These are phyloP conservation scores for Aspergillus flavus DNA, from an alignment of 2,329 filamentous ascomycete species.

Conservation along the genomic window DNA sequence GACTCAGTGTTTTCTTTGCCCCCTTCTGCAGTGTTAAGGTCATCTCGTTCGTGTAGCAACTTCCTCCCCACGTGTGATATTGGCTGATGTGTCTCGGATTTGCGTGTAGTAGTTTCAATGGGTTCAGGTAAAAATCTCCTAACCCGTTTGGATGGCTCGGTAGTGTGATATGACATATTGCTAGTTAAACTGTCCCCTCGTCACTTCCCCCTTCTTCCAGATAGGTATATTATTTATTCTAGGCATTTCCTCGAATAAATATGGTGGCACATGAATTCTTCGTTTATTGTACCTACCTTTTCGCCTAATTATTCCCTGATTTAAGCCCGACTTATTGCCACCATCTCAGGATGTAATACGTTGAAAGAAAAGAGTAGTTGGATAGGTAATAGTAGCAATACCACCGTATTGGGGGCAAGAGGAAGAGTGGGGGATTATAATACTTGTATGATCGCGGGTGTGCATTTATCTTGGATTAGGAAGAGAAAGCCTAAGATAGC, in stretches of 20 bases:
- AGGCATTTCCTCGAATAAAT: background rate
- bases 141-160: slow-evolving; percentile 7
- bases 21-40: background rate
- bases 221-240: background rate
- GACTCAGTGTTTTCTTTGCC: background rate
- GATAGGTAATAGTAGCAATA: background rate
- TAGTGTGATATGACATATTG: slow-evolving; percentile 11
- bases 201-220: background rate
- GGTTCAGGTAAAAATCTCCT: slow-evolving; percentile 45
- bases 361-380: background rate
- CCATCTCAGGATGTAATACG: background rate
- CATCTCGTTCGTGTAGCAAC: background rate
- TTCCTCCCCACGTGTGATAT: background rate
- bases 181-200: background rate
- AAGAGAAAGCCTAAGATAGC: background rate
- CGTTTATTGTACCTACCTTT: background rate
- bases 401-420: background rate
- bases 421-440: background rate
- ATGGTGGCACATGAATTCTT: background rate
- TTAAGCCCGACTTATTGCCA: background rate
- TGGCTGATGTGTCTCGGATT: slow-evolving; percentile 32
- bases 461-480: background rate
- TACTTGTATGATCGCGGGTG: background rate
- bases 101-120: slow-evolving; percentile 47
- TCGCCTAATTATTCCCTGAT: background rate